Evolutionary conservation across 2,329 filamentous ascomycete species (phyloP).

Genomic region (Xylaria sp.): DNA sequence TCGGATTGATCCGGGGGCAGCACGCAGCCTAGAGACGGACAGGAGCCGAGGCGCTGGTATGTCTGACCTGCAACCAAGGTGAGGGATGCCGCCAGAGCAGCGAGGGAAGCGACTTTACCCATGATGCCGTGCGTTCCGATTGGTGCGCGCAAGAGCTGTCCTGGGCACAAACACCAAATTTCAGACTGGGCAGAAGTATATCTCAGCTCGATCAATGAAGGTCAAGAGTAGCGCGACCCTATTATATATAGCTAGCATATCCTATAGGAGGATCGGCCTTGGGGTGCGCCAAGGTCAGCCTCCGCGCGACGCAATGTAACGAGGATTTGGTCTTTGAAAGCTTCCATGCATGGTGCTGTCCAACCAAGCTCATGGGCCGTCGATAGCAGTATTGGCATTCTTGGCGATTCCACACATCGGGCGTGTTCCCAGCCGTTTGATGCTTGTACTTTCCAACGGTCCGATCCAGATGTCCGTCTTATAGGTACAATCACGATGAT

Average conservation of each 20-base stretch:
- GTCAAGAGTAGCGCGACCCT: neutral
- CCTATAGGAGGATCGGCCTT: slow-evolving; percentile 8
- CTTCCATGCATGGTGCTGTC: slow-evolving; percentile 28
- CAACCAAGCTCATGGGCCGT: slow-evolving; percentile 27
- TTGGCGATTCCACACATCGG: slow-evolving; percentile 29
- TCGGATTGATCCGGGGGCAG: slow-evolving; percentile 75
- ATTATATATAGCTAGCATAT: slow-evolving; percentile 24
- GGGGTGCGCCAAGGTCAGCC: slow-evolving; percentile 26
- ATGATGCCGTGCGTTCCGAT: slow-evolving; percentile 20
- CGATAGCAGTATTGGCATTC: slow-evolving; percentile 2
- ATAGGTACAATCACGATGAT: slow-evolving; percentile 24
- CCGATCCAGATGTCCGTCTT: neutral
- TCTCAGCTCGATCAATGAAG: neutral
- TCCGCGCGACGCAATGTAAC: slow-evolving; percentile 21
- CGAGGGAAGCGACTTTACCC: slow-evolving; percentile 31
- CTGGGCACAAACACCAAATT: neutral
- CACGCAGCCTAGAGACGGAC: slow-evolving; percentile 68
- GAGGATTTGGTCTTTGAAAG: slow-evolving; percentile 1
- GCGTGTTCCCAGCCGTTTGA: neutral
- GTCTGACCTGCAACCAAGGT: slow-evolving; percentile 64
- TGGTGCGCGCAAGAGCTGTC: neutral
- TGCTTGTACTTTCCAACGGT: neutral
- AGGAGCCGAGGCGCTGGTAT: slow-evolving; percentile 69
- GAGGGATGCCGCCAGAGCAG: slow-evolving; percentile 50
- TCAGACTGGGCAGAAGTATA: neutral